Evolutionary conservation across 2,329 filamentous ascomycete species (phyloP).

Genomic region (Ophiostoma populinum): DNA sequence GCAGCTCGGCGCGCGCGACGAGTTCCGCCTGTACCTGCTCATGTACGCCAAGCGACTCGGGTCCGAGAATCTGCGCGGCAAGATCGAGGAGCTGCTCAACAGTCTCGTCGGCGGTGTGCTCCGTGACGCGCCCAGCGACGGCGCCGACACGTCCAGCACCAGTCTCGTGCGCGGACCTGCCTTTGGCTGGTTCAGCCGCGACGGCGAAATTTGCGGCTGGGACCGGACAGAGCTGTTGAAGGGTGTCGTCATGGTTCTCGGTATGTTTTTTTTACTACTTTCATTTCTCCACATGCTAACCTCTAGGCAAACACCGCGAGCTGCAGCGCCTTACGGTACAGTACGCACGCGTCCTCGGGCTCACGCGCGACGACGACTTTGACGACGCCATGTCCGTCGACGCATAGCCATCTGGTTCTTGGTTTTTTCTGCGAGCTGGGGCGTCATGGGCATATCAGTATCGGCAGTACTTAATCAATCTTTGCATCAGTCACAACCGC

Average conservation of each 20-base stretch:
- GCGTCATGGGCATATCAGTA: no score
- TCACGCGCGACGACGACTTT: slow-evolving; percentile 24
- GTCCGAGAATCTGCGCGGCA: slow-evolving; percentile 68
- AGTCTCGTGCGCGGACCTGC: slow-evolving; percentile 19
- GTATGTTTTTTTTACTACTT: slow-evolving; percentile 36
- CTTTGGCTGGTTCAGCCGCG: slow-evolving; percentile 44
- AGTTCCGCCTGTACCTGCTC: slow-evolving; percentile 86
- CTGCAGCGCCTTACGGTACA: slow-evolving; percentile 88
- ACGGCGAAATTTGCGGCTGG: slow-evolving; percentile 76
- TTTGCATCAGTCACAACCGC: no score
- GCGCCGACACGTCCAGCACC: not conserved
- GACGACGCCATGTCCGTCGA: no score
- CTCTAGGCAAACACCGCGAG: slow-evolving; percentile 78
- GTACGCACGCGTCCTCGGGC: slow-evolving; percentile 68
- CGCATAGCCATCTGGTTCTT: no score
- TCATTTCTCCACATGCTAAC: slow-evolving; percentile 11
- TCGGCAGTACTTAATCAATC: no score
- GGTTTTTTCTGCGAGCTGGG: no score
- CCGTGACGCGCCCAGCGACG: not conserved
- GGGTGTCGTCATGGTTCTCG: slow-evolving; percentile 81
- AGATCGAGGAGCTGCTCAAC: slow-evolving; percentile 84
- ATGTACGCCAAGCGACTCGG: slow-evolving; percentile 97
- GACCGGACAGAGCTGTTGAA: slow-evolving; percentile 72
- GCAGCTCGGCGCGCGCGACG: slow-evolving; percentile 69
- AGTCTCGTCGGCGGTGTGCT: slow-evolving; percentile 59